Conservation (phyloP, 2,329 filamentous ascomycete species). For the Talaromyces sp. region DNA sequence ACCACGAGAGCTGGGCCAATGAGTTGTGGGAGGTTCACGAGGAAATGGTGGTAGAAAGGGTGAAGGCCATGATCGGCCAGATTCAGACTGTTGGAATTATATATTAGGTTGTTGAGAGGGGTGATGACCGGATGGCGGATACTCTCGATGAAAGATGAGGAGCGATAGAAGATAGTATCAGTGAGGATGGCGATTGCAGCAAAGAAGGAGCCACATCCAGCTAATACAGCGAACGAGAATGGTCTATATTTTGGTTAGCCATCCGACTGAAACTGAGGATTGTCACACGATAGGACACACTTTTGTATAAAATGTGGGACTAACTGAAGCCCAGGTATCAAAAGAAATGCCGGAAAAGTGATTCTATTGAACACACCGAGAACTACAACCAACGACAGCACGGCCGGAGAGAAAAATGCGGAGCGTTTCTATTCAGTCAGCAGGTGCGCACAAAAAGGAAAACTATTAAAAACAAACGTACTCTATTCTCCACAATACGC, state of each 20-base stretch:
- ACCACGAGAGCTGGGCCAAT: constrained; percentile 67
- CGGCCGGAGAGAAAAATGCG: constrained; percentile 69
- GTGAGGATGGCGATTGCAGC: constrained; percentile 69
- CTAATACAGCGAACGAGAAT: constrained; percentile 59
- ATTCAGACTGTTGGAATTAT: constrained; percentile 69
- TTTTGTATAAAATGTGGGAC: constrained; percentile 80
- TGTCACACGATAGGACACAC: constrained; percentile 48
- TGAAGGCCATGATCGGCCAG: constrained; percentile 73
- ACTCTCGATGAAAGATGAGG: constrained; percentile 34
- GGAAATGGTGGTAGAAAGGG: constrained; percentile 72
- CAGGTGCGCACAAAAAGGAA: not conserved
- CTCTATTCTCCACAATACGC: constrained; percentile 75
- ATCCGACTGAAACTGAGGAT: not conserved
- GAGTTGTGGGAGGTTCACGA: constrained; percentile 68
- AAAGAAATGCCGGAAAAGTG: constrained; percentile 89
- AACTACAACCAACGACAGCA: constrained; percentile 76
- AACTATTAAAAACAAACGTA: constrained; percentile 33
- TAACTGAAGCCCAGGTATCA: constrained; percentile 78
- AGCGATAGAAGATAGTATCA: constrained; percentile 78
- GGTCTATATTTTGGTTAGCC: constrained; percentile 45
- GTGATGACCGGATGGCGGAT: constrained; percentile 65
- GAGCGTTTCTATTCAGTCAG: constrained; percentile 60
- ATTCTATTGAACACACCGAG: constrained; percentile 95
- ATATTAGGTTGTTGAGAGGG: constrained; percentile 72
- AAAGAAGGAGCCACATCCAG: constrained; percentile 64